Base-by-base conservation (phyloP, 2,329 filamentous ascomycete genomes). In the Colletotrichum melonis region DNA sequence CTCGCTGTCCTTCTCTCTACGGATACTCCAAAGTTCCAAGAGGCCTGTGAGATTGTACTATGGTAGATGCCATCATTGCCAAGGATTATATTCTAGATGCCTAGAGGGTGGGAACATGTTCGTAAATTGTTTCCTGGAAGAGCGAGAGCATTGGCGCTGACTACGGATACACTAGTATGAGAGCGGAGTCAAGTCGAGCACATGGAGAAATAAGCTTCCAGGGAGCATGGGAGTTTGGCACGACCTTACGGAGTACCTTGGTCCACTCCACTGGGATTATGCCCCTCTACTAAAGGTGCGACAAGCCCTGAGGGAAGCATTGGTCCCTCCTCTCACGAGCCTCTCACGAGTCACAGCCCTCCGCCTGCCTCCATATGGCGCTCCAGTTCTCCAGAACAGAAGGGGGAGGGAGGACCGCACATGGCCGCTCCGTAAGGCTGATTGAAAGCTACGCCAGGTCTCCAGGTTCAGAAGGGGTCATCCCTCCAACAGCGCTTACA, bases 131-230 rank as follows among this genome's bases (percentile, higher is more conserved):
- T 55, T 12, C 12, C 56, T 52, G 35, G 5, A 22, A 16, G 26
- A 14, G 30, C 2, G 3, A 22, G 16, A 56, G 9, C n/a, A 30
- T 12, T 38, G 28, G 35, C 19, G 8, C 42, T 22, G 42, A 22
- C 42, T 42, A 19, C 6, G 16, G 16, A 42, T 7, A 19, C 38
- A 7, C 38, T 8, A 7, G 3, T 19, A 19, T 19, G 42, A 22
- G 22, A 16, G 28, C 30, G 30, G 32, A 60, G 24, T 16, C n/a
- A 22, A 9, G 32, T 49, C 8, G 19, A 30, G 63, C 63, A 24
- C 55, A 63, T 35, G 35, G 26, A 7, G 12, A 66, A 58, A 46
- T 12, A 69, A 72, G 59, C 66, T 72, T 69, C 64, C 28, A 69
- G 42, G 56, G 28, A 24, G n/a, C 42, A n/a, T 49, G 64, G n/a